Evolutionary conservation across 148 eudicot species (phyloP), one percentile per base, ranked within the genome.

Genomic region (Pharnaceum exiguum): DNA sequence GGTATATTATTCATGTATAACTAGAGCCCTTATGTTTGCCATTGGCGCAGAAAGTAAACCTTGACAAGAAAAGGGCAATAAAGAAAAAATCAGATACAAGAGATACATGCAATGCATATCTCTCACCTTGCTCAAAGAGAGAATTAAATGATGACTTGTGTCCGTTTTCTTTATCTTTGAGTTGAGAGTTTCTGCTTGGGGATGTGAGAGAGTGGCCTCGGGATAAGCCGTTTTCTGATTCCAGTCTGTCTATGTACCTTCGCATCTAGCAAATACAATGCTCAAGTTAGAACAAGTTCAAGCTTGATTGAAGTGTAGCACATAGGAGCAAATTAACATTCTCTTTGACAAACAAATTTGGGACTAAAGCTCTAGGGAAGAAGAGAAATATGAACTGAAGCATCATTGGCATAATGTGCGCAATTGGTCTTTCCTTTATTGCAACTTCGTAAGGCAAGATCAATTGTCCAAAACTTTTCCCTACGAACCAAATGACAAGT

Each of bases 71-170:
- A 28, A 13, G 8, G 7, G 15, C 17, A 22, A 6, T 2, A 37
- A 13, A 46, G 21, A 55, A 4, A 18, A 5, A n/a, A 24, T 12
- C 19, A 3, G 26, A 27, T 25, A 38, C 11, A 53, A 39, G 32
- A 46, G 25, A 33, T 18, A 45, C 9, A 60, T 10, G 28, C 26
- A 38, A 47, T 5, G n/a, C n/a, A 30, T 8, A 17, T 22, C 36
- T 19, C 38, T 63, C 68, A 87, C 97, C 97, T 80, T 91, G 93
- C 66, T 85, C 97, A 69, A 80, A 91, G 51, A 91, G 93, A 59
- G 82, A 84, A 71, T 78, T 73, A 46, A 84, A 79, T 37, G 84
- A 74, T 46, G 89, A 51, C 57, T 80, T 73, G 19, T 75, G 80
- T 55, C 91, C 97, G 69, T 72, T 78, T 60, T 62, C 78, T 55